Evolutionary conservation across 2,329 filamentous ascomycete species (phyloP), one percentile per base, ranked within the genome.

Genomic region (Alternaria tenuissima): DNA sequence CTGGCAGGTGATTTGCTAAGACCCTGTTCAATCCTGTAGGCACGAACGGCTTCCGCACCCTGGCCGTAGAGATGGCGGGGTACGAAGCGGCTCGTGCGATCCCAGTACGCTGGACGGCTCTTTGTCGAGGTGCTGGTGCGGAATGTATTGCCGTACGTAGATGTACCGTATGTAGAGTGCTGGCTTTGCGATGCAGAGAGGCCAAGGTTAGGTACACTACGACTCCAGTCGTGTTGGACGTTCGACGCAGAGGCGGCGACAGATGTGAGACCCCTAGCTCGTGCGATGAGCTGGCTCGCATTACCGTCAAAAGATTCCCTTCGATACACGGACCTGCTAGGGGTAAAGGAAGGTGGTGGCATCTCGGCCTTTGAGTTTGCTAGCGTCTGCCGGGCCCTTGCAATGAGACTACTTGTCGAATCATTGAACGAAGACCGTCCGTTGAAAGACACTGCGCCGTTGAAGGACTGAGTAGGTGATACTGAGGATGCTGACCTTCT

Each of bases 41-140:
- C 69, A 5, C 63, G 67, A n/a, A 76, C 64, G 0, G 75, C 76
- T 18, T 75, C 72, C 1, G 66, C 56, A 4, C 75, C 75, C 51
- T 76, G 70, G 7, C 76, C 76, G 36, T 78, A 79, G 7, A 77
- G 66, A 46, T 78, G 72, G 11, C 68, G 64, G 7, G 76, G 76
- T 1, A 79, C 75, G 26, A 79, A 79, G n/a, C 73, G 73, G 48
- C 69, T 73, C 9, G 62, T 55, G 8, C 76, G 76, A 26, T 41
- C 57, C 66, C 71, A 74, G 57, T 76, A 79, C 20, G 76, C 74
- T 11, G 76, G 71, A 7, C 64, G 64, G 32, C 68, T 55, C 34
- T 57, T 56, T 7, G 59, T 57, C 20, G 59, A 52, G 22, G 62
- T 44, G 9, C 59, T 63, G 3, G 61, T 61, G 9, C 59, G 57